Evolutionary conservation across 805 yeast genomes (phyloP), one percentile per base, ranked within the genome.

Genomic region (Dipodascopsis uninucleata): DNA sequence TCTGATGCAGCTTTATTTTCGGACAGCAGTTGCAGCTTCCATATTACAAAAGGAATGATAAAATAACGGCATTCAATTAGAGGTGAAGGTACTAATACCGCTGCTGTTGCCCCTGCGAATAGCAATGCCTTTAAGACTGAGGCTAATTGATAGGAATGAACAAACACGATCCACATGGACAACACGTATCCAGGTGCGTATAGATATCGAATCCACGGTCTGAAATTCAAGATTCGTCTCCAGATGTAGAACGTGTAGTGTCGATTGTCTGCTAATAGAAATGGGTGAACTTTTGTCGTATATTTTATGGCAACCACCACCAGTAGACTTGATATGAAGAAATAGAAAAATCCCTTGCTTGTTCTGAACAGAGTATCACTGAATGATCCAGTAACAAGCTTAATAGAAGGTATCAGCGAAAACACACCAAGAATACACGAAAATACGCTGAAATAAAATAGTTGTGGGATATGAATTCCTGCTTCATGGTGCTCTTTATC

Each of bases 11-110:
- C 25, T 36, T 48, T 38, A 43, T 43, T 24, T n/a, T 46, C 63
- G 45, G 33, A 52, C 20, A 39, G 64, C 12, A 74, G 63, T 45
- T 78, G 72, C 2, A 85, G 41, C 56, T 97, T 75, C 78, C 89
- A 87, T 31, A 88, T 63, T 9, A 84, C 61, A 60, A 77, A 79
- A 3, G 97, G 97, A 4, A 87, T 57, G 38, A 90, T 85, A 63
- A 82, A 93, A 62, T 93, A 93, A 46, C 98, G 76, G 38, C 97
- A 96, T 64, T 93, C 98, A 59, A 93, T 81, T 53, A 93, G 70
- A 4, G 97, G 98, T 0, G 96, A 81, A 17, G 97, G 96, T 0
- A 84, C 76, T 17, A 93, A 70, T 0, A 93, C 82, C 4, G 78
- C 62, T 1, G 71, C 57, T 0, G 77, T 69, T 33, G 88, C 81